Base-by-base conservation (phyloP, 345 rosid species). In the Gossypioides kirkii region DNA sequence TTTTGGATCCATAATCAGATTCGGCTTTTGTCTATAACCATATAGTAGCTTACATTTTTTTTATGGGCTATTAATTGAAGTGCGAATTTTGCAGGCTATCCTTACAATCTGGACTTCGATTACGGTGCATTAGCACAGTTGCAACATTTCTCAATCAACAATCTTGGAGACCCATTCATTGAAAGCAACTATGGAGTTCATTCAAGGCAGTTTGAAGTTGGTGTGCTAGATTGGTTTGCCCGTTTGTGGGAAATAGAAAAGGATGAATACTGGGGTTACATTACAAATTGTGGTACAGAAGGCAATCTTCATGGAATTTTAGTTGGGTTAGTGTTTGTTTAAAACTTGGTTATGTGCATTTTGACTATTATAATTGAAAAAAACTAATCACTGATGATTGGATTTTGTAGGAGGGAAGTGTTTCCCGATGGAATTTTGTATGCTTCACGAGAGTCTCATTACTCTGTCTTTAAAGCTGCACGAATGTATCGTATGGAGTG, bases 191-290 rank as follows among this genome's bases (percentile, higher is more conserved):
- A 94, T 28, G 99, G 99, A 54, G 97, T 95, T 26, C 99, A 95
- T 82, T 95, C 99, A 18, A 88, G 99, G 70, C 94, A 94, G 65
- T 95, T 95, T 78, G 99, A 95, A 83, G 98, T 95, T 41, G 99
- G 99, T n/a, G 98, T 95, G 25, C 80, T 95, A 81, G 98, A 95
- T 83, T 95, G 99, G 99, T 95, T 95, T 87, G 99, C 99, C 50
- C 94, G 96, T 75, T 78, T 95, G 11, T 92, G 99, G 99, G 99
- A 95, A 78, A 84, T 95, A n/a, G 97, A 92, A 85, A 89, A 88
- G 80, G 77, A 83, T 82, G 91, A 95, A 58, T 95, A 92, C 81
- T 95, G 99, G 99, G 99, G 99, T 59, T 95, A 95, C 77, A 95
- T 95, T 50, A 95, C 99, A 47, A 95, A 92, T 61, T 92, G 99